phyloP scores from a whole-genome alignment of 1,284 basidiomycete species.

The Malassezia brasiliensis region DNA sequence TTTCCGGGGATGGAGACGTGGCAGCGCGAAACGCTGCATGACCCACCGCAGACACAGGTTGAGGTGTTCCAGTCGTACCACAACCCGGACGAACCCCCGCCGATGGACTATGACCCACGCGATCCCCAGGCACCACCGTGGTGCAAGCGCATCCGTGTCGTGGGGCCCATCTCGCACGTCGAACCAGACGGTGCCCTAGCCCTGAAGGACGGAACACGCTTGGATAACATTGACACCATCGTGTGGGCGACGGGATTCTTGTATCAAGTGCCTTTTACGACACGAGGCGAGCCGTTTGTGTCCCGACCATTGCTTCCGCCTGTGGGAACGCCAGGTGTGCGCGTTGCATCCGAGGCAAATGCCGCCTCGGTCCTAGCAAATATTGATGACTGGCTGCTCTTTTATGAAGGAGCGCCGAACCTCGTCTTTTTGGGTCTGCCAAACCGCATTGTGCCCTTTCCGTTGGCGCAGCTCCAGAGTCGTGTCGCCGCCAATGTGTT shows the following conservation, averaged over 20 bases:
- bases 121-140: conserved; percentile 26
- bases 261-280: conserved; percentile 29
- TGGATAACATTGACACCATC: conserved; percentile 31
- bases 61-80: conserved; percentile 30
- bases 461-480: conserved; percentile 32
- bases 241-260: conserved; percentile 45
- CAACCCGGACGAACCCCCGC: conserved; percentile 26
- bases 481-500: conserved; percentile 17
- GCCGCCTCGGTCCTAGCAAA: conserved; percentile 20
- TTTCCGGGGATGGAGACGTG: conserved; percentile 15
- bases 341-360: background rate
- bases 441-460: conserved; percentile 40
- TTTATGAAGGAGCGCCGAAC: conserved; percentile 27
- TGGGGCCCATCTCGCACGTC: conserved; percentile 24
- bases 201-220: conserved; percentile 15
- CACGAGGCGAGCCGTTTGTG: background rate
- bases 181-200: conserved; percentile 12
- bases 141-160: conserved; percentile 32
- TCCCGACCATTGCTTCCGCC: conserved; percentile 18
- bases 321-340: background rate
- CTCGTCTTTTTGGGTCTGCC: conserved; percentile 36
- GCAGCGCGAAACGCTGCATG: background rate
- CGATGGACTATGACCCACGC: conserved; percentile 39
- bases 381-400: conserved; percentile 42
- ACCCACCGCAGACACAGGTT: background rate